phyloP scores from a whole-genome alignment of 805 yeast species.

The Starmera quercuum region DNA sequence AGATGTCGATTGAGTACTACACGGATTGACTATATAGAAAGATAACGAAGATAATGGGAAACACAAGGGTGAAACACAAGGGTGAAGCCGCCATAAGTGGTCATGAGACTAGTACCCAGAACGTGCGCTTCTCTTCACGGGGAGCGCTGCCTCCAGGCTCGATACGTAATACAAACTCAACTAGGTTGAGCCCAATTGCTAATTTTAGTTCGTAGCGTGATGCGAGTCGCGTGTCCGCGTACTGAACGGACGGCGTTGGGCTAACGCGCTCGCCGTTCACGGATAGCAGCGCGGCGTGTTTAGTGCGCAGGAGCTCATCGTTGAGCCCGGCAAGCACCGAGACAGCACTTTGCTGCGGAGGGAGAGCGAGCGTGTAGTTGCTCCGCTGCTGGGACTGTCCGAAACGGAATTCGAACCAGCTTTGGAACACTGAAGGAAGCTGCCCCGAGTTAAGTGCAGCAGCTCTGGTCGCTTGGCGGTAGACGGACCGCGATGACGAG shows the following conservation, averaged over 20 bases:
- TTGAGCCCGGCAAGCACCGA: slow-evolving; percentile 36
- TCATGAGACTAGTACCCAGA: slow-evolving; percentile 32
- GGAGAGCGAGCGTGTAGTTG: slow-evolving; percentile 39
- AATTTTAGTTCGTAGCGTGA: slow-evolving; percentile 38
- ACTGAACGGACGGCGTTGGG: slow-evolving; percentile 35
- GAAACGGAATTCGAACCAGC: slow-evolving; percentile 29
- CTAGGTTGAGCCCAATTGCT: slow-evolving; percentile 37
- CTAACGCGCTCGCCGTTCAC: slow-evolving; percentile 38
- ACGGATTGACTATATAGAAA: too few relatives aligned
- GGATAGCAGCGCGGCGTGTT: slow-evolving; percentile 28
- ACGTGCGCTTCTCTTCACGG: slow-evolving; percentile 24
- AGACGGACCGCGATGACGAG: slow-evolving; percentile 21
- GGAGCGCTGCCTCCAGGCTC: slow-evolving; percentile 19
- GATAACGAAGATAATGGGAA: not conserved
- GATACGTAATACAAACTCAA: slow-evolving; percentile 31
- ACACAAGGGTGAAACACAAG: not conserved
- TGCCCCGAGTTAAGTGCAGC: slow-evolving; percentile 4
- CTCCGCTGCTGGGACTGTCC: slow-evolving; percentile 24
- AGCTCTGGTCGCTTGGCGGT: slow-evolving; percentile 20
- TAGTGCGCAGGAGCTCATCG: slow-evolving; percentile 30
- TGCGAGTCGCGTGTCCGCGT: slow-evolving; percentile 21
- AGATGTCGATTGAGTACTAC: too few relatives aligned
- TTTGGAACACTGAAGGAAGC: slow-evolving; percentile 18
- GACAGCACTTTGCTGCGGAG: slow-evolving; percentile 39
- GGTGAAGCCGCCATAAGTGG: too few relatives aligned